phyloP scores from a whole-genome alignment of 2,329 filamentous ascomycete genomes.

The Trichoderma brevicompactum region DNA sequence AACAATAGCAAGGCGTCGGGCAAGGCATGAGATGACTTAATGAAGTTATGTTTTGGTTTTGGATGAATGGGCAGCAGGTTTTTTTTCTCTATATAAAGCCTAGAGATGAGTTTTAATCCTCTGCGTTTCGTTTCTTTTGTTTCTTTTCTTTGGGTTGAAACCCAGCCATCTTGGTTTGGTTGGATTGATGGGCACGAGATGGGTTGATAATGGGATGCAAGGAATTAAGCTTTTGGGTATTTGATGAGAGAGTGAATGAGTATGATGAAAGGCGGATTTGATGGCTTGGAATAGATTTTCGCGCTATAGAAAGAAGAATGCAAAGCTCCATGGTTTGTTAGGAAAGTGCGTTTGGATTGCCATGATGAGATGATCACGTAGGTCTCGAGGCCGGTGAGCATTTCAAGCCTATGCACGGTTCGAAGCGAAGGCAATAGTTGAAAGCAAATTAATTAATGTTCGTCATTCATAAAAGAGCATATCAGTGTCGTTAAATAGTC shows the following conservation, averaged over 20 bases:
- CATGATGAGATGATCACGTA: too few relatives aligned
- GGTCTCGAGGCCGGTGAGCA: too few relatives aligned
- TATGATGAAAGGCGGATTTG: constrained; percentile 8
- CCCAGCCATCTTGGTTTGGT: background rate
- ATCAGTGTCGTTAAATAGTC: background rate
- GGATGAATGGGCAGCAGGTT: constrained; percentile 9
- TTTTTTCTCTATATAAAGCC: background rate
- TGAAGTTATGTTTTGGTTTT: constrained; percentile 12
- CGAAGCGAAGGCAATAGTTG: background rate
- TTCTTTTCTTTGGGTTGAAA: background rate
- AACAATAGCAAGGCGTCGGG: constrained; percentile 32
- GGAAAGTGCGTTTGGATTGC: too few relatives aligned
- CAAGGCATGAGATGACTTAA: constrained; percentile 26
- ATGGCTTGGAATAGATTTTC: constrained; percentile 15
- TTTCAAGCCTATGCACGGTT: too few relatives aligned
- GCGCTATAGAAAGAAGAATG: constrained; percentile 22
- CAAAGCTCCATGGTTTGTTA: background rate
- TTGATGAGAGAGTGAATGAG: constrained; percentile 2
- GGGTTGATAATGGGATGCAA: background rate
- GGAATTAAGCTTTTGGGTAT: background rate
- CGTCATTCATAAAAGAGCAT: background rate
- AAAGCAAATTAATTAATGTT: background rate
- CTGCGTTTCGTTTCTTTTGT: background rate
- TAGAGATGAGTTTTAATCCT: constrained; percentile 18
- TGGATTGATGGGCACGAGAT: background rate